Base-by-base conservation (phyloP, 2,329 filamentous ascomycete genomes). In the Fusarium fracticaudum region DNA sequence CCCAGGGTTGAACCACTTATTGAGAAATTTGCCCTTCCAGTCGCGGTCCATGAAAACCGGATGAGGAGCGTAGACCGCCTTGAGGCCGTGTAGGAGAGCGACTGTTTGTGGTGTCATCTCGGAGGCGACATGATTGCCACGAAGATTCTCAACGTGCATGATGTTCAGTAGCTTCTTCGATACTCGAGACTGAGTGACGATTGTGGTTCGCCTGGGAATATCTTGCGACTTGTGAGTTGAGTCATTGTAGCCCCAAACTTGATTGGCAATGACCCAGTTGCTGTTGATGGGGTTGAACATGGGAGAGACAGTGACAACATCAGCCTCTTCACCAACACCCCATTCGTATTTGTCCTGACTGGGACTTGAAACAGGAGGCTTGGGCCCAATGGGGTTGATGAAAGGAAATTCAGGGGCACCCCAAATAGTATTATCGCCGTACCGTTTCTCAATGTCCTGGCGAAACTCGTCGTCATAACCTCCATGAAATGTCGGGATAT, bases 61-160 rank as follows among this genome's bases (percentile, higher is more conserved):
- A 81, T 95, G 93, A 17, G 93, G 93, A 17, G 91, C 92, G 78
- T 92, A 94, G 8, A 94, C 91, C 9, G 92, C 91, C 83, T 96
- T 96, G 55, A 95, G 85, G 11, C 94, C 93, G 79, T 96, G 93
- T 71, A 94, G 89, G 24, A 96, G 86, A 1, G 92, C 90, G 33
- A 92, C 89, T 0, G 92, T 92, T 63, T 92, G 91, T 2, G 93
- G 90, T 69, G 91, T 93, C 93, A 96, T 95, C 80, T 96, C 93
- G 0, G 93, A 93, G 66, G 92, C 92, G 77, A 95, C 91, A 79
- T 94, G 92, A 77, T 93, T 92, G 72, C 92, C 92, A 20, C 89
- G 87, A 72, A 92, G 86, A 60, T 93, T 93, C 80, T 95, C 94
- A 40, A 90, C 87, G 79, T 96, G 93, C 93, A 95, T 95, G 71